Percentiles rank a stretch among this genome's conserved stretches.
Evolutionary conservation across 768 basidiomycete genomes (phyloP).

Genomic region (Boletus insuetus): DNA sequence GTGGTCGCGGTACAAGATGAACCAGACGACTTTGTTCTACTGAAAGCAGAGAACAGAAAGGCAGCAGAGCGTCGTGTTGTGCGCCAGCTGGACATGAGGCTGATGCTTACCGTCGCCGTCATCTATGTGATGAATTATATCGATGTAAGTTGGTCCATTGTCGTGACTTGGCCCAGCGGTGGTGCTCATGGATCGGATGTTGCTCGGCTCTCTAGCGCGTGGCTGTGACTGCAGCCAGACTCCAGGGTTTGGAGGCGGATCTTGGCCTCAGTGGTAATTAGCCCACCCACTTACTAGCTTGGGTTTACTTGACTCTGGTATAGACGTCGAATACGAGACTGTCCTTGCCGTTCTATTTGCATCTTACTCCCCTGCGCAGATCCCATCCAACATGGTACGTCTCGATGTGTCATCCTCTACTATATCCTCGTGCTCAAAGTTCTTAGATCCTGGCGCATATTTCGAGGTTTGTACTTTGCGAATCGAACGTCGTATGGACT

Average conservation of each 20-base stretch:
- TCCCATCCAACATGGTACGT: slow-evolving; percentile 66
- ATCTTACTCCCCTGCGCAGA: slow-evolving; percentile 61
- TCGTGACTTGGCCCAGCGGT: not conserved
- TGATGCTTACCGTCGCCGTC: slow-evolving; percentile 27
- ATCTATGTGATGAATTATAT: slow-evolving; percentile 30
- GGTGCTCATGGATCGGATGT: not conserved
- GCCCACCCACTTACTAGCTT: not conserved
- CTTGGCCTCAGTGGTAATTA: slow-evolving; percentile 31
- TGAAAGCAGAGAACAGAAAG: slow-evolving; percentile 7
- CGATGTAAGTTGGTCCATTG: slow-evolving; percentile 11
- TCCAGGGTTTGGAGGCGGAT: slow-evolving; percentile 41
- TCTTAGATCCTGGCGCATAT: slow-evolving; percentile 53
- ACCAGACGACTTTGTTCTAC: slow-evolving; percentile 7
- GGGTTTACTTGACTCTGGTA: not conserved
- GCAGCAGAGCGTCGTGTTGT: slow-evolving; percentile 24
- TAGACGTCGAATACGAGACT: slow-evolving; percentile 53
- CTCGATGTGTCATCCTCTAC: too few relatives aligned
- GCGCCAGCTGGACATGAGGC: slow-evolving; percentile 26
- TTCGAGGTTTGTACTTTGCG: slow-evolving; percentile 36
- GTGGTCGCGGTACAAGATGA: not conserved
- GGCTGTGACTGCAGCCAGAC: slow-evolving; percentile 37
- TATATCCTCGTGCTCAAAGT: not conserved
- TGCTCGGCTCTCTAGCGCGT: slow-evolving; percentile 28
- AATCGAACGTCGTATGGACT: not conserved
- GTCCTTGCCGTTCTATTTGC: slow-evolving; percentile 54